Conservation (phyloP, 345 rosid species). For the Salix caprea region DNA sequence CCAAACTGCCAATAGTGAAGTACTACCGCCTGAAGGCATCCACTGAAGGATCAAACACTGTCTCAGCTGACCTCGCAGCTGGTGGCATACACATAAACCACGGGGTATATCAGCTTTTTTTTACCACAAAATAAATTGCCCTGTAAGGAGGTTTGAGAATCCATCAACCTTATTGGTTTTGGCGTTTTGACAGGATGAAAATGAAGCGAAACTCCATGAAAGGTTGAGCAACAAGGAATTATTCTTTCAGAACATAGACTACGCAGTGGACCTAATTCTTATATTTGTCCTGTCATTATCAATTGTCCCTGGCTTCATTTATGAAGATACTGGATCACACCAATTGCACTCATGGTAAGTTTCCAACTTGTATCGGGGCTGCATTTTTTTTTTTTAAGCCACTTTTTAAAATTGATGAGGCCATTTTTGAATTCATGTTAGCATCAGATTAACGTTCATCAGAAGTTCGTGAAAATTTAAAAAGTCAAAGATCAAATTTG, state of each 20-base stretch:
- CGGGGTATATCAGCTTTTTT: background rate
- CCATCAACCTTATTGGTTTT: background rate
- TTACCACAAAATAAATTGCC: background rate
- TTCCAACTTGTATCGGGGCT: background rate
- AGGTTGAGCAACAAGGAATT: conserved; percentile 59
- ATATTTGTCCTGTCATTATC: conserved; percentile 65
- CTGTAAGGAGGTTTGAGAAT: no score
- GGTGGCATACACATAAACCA: conserved; percentile 57
- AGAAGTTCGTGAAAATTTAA: no score
- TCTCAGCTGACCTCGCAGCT: conserved; percentile 75
- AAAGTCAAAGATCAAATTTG: no score
- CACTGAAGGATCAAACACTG: conserved; percentile 81
- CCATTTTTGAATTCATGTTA: no score
- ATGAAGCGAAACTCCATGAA: conserved; percentile 26
- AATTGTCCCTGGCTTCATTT: conserved; percentile 80
- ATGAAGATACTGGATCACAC: conserved; percentile 73
- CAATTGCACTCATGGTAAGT: conserved; percentile 52
- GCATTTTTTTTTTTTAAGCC: no score
- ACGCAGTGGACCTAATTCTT: conserved; percentile 51
- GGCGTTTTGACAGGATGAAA: conserved; percentile 36
- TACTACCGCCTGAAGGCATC: conserved; percentile 79
- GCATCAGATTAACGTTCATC: no score
- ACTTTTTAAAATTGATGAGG: no score
- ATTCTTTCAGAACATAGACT: conserved; percentile 58
- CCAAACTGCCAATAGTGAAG: conserved; percentile 72